Percentiles rank a stretch among this genome's conserved stretches.
These are phyloP conservation scores for Podila epicladia DNA, from an alignment of 192 early-diverging fungal genomes.

Conservation along the genomic window DNA sequence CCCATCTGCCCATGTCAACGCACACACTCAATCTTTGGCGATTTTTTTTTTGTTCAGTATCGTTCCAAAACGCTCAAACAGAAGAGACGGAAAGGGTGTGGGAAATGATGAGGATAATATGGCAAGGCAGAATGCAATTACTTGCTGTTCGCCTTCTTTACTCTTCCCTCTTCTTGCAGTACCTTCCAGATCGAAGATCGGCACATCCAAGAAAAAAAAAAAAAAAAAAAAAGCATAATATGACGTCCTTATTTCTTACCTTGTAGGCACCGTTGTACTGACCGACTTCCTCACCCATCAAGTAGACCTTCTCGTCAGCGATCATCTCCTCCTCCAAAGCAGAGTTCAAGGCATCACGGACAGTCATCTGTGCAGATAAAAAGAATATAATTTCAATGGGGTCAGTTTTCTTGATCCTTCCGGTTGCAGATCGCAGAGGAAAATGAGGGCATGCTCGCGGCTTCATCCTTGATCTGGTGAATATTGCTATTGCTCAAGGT, in stretches of 20 bases:
- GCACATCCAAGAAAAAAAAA: neutral
- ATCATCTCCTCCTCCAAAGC: slow-evolving; percentile 98
- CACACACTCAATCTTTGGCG: no score
- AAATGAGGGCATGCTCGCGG: neutral
- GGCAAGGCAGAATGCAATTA: no score
- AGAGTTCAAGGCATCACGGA: slow-evolving; percentile 97
- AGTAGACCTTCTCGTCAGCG: slow-evolving; percentile 88
- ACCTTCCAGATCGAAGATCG: neutral
- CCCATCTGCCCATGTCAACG: no score
- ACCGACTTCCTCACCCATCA: slow-evolving; percentile 98
- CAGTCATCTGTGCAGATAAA: slow-evolving; percentile 81
- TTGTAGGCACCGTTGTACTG: slow-evolving; percentile 99
- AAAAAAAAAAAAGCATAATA: neutral
- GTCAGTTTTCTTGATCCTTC: neutral
- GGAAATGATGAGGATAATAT: no score
- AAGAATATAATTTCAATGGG: neutral
- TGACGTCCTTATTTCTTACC: slow-evolving; percentile 56
- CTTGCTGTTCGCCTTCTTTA: no score
- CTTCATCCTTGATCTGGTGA: no score
- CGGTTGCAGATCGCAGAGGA: neutral
- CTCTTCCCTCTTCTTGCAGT: neutral
- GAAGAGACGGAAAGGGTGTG: no score
- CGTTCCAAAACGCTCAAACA: no score
- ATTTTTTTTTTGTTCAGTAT: no score
- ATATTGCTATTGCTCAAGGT: no score